Evolutionary conservation across 768 basidiomycete species (phyloP).

Genomic region (Cystobasidium tubakii): DNA sequence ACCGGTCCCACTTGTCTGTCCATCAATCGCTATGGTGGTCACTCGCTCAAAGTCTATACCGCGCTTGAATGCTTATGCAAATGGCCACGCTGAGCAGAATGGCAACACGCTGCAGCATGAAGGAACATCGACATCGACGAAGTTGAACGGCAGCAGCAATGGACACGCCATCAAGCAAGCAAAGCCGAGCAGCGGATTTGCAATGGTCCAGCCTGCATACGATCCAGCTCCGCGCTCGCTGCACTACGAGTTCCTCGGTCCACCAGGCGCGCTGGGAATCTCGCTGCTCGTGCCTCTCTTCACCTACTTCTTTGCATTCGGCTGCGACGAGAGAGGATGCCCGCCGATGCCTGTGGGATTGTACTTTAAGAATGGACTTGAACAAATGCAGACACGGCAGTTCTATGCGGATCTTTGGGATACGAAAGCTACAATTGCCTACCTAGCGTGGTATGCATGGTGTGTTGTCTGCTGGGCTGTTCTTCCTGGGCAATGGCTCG

Average conservation of each 20-base stretch:
- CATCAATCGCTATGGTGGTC: background rate
- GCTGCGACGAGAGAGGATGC: conserved; percentile 52
- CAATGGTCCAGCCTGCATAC: conserved; percentile 19
- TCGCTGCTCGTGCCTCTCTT: conserved; percentile 65
- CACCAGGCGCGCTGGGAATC: conserved; percentile 62
- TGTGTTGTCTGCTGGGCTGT: conserved; percentile 72
- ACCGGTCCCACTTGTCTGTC: background rate
- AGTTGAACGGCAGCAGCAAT: background rate
- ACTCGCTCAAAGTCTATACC: conserved; percentile 11
- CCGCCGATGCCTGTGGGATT: conserved; percentile 40
- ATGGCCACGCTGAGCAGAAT: background rate
- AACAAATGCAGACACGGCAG: conserved; percentile 51
- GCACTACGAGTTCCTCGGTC: conserved; percentile 74
- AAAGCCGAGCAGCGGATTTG: background rate
- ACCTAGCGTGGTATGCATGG: conserved; percentile 86
- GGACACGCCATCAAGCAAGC: background rate
- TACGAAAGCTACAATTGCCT: conserved; percentile 65
- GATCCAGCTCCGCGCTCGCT: conserved; percentile 57
- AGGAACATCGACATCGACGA: background rate
- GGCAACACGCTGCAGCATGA: background rate
- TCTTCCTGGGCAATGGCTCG: conserved; percentile 66
- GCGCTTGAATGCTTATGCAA: background rate
- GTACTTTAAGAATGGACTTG: conserved; percentile 34
- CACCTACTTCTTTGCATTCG: conserved; percentile 60
- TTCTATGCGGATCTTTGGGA: conserved; percentile 83